Base-by-base conservation (phyloP, 2,329 filamentous ascomycete species). In the Emergomyces pasteurianus region DNA sequence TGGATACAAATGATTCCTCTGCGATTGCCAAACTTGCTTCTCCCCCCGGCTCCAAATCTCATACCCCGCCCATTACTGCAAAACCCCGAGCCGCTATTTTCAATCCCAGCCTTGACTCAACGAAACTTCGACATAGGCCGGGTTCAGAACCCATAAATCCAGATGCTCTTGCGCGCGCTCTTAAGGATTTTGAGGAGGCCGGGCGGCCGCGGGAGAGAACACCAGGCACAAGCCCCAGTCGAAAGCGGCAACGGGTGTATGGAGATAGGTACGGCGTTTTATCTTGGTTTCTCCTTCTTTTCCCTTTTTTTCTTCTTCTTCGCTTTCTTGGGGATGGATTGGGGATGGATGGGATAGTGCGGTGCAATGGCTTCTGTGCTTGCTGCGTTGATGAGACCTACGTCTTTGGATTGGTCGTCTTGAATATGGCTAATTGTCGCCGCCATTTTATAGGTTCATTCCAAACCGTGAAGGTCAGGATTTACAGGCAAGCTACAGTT, bases 391-490 rank as follows among this genome's bases (percentile, higher is more conserved):
- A 49, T 49, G 9, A 40, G 9, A 10, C 10, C 7, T 7, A 28
- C 34, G 34, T 12, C 31, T 16, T 34, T n/a, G 21, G 36, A 31
- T 47, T 40, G 36, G 16, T 21, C 4, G 26, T 61, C 26, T 31
- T 31, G 38, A 36, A 23, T 18, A 53, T 54, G 46, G 31, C 50
- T 63, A 61, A 63, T 31, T 50, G 31, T 23, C 10, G 14, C 57
- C 63, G 0, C 12, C 34, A 62, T 57, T 50, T 59, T 58, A 61
- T 71, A 95, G 94, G 69, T 99, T 99, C 72, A 97, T 99, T 67
- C 94, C 94, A 34, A 95, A 94, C 68, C 85, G 94, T 49, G 87
- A 92, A 65, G 94, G 92, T 6, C 91, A 96, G 74, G 94, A 99
- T 74, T 79, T 97, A 28, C 89, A 92, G 72, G 91, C 92, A 59